phyloP scores from a whole-genome alignment of 768 basidiomycete genomes.

The Tulasnella sp. region DNA sequence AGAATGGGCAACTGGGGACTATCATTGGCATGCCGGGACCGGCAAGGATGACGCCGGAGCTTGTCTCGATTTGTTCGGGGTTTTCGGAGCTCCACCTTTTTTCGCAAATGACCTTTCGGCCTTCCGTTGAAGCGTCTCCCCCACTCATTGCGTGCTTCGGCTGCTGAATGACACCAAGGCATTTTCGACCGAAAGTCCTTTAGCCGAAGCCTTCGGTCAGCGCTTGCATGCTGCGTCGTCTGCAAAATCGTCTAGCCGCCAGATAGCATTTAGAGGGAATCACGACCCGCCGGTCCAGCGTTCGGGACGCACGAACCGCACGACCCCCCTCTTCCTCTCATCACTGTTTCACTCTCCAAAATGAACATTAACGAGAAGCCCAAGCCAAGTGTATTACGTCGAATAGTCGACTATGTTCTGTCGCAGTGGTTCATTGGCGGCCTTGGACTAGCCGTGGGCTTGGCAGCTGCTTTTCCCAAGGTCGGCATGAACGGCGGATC shows the following conservation, averaged over 20 bases:
- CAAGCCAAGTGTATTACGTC: background rate
- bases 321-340: background rate
- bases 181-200: background rate
- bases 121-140: background rate
- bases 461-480: constrained; percentile 33
- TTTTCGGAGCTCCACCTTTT: constrained; percentile 2
- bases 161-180: background rate
- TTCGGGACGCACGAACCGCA: background rate
- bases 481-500: constrained; percentile 32
- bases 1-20: background rate
- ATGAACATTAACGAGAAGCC: background rate
- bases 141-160: background rate
- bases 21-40: background rate
- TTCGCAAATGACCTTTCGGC: background rate
- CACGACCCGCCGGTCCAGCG: background rate
- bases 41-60: background rate
- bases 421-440: constrained; percentile 34
- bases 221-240: background rate
- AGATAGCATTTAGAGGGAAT: background rate
- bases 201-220: background rate
- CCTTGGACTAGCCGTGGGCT: constrained; percentile 31
- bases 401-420: constrained; percentile 22
- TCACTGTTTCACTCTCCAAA: background rate
- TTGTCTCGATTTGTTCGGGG: background rate
- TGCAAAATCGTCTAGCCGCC: background rate